Percentiles rank a stretch among this genome's conserved stretches.
These are phyloP conservation scores for Helichrysum umbraculigerum DNA, from an alignment of 129 eudicot genomes.

Conservation along the genomic window DNA sequence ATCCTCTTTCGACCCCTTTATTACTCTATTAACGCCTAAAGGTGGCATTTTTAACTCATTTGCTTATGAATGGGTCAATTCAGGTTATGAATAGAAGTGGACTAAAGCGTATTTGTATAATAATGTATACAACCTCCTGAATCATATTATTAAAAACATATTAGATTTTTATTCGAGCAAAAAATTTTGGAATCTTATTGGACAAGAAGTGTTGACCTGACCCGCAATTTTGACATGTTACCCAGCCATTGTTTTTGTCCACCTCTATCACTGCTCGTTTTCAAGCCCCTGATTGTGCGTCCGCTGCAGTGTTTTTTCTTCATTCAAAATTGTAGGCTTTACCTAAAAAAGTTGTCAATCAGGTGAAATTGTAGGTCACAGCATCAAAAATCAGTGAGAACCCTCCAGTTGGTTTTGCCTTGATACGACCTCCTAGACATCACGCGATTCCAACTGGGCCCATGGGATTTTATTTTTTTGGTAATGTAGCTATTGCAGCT, in stretches of 20 bases:
- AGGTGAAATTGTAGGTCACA: constrained; percentile 51
- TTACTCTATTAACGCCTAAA: neutral
- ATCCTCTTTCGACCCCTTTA: too few species aligned
- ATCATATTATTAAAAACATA: too few species aligned
- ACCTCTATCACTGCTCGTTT: neutral
- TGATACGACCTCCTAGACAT: constrained; percentile 97
- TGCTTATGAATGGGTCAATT: neutral
- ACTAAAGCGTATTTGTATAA: neutral
- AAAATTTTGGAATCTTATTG: too few species aligned
- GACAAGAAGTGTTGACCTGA: too few species aligned
- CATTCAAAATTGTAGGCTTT: neutral
- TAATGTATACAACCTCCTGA: neutral
- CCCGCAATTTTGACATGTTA: too few species aligned
- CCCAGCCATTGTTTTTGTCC: neutral
- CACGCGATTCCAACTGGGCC: constrained; percentile 96
- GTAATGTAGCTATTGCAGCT: constrained; percentile 92
- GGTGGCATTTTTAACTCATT: neutral
- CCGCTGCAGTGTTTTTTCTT: neutral
- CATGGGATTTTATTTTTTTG: constrained; percentile 93
- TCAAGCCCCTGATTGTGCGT: neutral
- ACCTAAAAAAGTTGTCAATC: neutral
- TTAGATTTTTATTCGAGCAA: too few species aligned
- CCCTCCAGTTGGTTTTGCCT: constrained; percentile 88
- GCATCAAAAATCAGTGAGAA: constrained; percentile 57
- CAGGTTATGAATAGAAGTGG: neutral